Conservation (phyloP, 306 rosid species). For the Sesbania bispinosa region DNA sequence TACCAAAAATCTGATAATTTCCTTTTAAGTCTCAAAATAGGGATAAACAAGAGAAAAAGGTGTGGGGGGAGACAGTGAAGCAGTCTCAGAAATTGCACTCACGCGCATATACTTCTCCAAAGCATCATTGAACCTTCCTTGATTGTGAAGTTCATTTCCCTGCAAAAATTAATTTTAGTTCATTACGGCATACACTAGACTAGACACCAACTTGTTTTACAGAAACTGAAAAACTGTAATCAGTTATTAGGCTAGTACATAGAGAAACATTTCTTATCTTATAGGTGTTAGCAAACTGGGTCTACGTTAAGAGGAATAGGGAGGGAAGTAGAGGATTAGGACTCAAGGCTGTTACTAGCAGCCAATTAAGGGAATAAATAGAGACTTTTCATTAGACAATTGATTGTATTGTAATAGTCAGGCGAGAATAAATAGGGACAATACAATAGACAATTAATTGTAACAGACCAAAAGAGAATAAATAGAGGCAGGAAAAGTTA, state of each 20-base stretch:
- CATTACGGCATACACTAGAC: slow-evolving; percentile 16
- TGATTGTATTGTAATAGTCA: too few relatives aligned
- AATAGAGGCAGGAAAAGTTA: too few relatives aligned
- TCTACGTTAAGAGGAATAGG: too few relatives aligned
- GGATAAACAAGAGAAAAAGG: background rate
- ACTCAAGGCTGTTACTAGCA: too few relatives aligned
- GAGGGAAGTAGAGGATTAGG: too few relatives aligned
- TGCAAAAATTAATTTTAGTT: slow-evolving; percentile 40
- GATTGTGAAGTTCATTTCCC: slow-evolving; percentile 89
- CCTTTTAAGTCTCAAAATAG: background rate
- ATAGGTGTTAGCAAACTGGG: too few relatives aligned
- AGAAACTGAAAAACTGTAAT: slow-evolving; percentile 6
- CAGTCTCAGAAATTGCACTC: slow-evolving; percentile 31
- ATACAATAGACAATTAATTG: too few relatives aligned
- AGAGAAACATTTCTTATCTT: background rate
- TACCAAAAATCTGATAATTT: background rate
- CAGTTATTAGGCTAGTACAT: background rate
- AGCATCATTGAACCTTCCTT: slow-evolving; percentile 76
- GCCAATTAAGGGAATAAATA: too few relatives aligned
- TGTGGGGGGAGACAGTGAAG: background rate
- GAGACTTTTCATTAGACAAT: too few relatives aligned
- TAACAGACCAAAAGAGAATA: too few relatives aligned
- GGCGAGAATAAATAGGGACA: too few relatives aligned
- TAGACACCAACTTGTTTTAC: slow-evolving; percentile 4
- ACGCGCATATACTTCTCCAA: slow-evolving; percentile 71